phyloP scores from a whole-genome alignment of 2,329 filamentous ascomycete species.

The Pseudocercospora musae region DNA sequence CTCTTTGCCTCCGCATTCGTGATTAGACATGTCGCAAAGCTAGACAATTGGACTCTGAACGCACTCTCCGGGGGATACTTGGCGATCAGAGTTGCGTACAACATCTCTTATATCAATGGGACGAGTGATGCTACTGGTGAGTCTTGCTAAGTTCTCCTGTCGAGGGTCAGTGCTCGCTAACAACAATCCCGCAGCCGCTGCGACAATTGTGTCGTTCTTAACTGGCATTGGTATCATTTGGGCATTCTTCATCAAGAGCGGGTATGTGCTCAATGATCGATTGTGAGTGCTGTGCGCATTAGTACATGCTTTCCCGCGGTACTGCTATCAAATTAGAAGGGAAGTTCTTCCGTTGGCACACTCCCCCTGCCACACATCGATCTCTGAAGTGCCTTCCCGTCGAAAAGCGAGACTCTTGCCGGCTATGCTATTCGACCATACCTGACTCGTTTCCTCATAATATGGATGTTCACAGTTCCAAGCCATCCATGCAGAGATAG shows the following conservation, averaged over 20 bases:
- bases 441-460: not conserved
- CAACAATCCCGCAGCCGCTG: constrained; percentile 4
- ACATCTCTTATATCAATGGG: constrained; percentile 31
- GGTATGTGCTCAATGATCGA: constrained; percentile 21
- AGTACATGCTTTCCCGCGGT: not conserved
- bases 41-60: constrained; percentile 32
- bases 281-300: constrained; percentile 7
- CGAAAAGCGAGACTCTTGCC: not conserved
- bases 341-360: not conserved
- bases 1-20: constrained; percentile 41
- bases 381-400: not conserved
- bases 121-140: constrained; percentile 22
- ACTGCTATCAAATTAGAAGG: not conserved
- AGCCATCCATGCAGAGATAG: not conserved
- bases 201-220: constrained; percentile 18
- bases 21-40: constrained; percentile 38
- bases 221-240: constrained; percentile 24
- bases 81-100: constrained; percentile 30
- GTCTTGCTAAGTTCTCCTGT: constrained; percentile 4
- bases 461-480: not conserved
- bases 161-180: not conserved
- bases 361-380: not conserved
- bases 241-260: constrained; percentile 31
- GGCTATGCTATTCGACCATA: not conserved
- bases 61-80: constrained; percentile 28